A percentile compares a stretch with the other conserved stretches of the same genome.
These are phyloP conservation scores for Saccharomycopsis vini DNA, from an alignment of 805 yeast species.

Conservation along the genomic window DNA sequence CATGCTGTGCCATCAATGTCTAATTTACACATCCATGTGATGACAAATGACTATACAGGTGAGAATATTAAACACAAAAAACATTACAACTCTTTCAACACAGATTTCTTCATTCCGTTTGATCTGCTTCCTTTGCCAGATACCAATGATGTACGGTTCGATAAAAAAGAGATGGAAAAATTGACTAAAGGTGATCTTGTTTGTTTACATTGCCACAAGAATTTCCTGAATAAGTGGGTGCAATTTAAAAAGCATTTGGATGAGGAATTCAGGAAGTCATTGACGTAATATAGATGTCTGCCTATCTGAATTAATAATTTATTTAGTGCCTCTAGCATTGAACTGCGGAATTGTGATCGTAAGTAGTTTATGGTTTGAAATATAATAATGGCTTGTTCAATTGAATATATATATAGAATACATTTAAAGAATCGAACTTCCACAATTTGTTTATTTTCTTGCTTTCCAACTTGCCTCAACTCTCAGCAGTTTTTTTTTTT, in stretches of 20 bases:
- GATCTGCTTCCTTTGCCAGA: slow-evolving; percentile 36
- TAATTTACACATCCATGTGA: slow-evolving; percentile 66
- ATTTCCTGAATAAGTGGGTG: slow-evolving; percentile 36
- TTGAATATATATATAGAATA: too few relatives aligned
- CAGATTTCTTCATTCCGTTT: slow-evolving; percentile 53
- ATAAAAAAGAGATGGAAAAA: background rate
- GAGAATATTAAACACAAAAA: slow-evolving; percentile 45
- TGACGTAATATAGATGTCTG: too few relatives aligned
- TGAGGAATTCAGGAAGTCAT: background rate
- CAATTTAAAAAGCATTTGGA: slow-evolving; percentile 33
- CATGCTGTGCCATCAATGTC: slow-evolving; percentile 64
- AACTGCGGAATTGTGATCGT: too few relatives aligned
- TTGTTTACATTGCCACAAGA: slow-evolving; percentile 34
- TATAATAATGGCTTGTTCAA: too few relatives aligned
- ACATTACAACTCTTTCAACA: slow-evolving; percentile 66
- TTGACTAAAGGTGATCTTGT: slow-evolving; percentile 19
- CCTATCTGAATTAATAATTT: too few relatives aligned
- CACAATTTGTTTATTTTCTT: too few relatives aligned
- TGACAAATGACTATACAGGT: slow-evolving; percentile 55
- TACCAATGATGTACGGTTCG: slow-evolving; percentile 28
- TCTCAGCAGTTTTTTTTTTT: too few relatives aligned
- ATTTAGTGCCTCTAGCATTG: too few relatives aligned
- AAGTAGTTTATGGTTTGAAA: too few relatives aligned
- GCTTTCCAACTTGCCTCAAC: too few relatives aligned
- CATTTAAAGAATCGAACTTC: too few relatives aligned